phyloP scores from a whole-genome alignment of 768 basidiomycete genomes.

The Austroboletus eburneus region DNA sequence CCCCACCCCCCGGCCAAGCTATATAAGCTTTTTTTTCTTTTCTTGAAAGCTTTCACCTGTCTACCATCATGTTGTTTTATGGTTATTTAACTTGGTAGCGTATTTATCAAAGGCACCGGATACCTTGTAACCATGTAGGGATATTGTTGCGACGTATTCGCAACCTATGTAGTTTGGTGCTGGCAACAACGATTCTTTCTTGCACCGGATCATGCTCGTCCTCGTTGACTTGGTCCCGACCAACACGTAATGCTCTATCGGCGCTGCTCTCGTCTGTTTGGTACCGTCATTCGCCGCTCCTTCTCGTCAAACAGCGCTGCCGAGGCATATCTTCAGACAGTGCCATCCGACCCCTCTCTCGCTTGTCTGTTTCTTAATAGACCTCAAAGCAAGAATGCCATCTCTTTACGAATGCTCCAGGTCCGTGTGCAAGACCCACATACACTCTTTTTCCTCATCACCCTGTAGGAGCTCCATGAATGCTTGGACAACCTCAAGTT shows the following conservation, averaged over 20 bases:
- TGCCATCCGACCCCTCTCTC: conserved; percentile 57
- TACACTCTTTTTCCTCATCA: conserved; percentile 2
- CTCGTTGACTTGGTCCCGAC: too few relatives aligned
- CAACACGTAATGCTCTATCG: too few relatives aligned
- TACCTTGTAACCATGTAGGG: conserved; percentile 5
- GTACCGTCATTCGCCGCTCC: conserved; percentile 6
- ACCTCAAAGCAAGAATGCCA: conserved; percentile 83
- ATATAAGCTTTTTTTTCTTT: conserved; percentile 12
- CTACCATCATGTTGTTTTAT: conserved; percentile 11
- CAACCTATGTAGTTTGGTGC: not conserved
- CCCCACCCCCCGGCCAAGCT: conserved; percentile 13
- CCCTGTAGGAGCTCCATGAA: conserved; percentile 70
- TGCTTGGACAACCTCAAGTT: conserved; percentile 63
- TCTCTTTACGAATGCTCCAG: conserved; percentile 67
- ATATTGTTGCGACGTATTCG: too few relatives aligned
- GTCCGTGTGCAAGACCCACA: conserved; percentile 33
- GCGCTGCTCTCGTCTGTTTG: not conserved
- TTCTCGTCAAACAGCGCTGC: conserved; percentile 20
- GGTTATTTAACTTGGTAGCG: conserved; percentile 17
- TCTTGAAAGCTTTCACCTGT: too few relatives aligned
- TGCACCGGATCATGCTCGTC: too few relatives aligned
- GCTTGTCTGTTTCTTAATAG: conserved; percentile 75
- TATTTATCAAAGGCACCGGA: conserved; percentile 1
- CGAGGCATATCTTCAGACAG: conserved; percentile 47
- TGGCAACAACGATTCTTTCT: too few relatives aligned